phyloP scores from a whole-genome alignment of 805 yeast species.

The Candida palmyrensis region DNA sequence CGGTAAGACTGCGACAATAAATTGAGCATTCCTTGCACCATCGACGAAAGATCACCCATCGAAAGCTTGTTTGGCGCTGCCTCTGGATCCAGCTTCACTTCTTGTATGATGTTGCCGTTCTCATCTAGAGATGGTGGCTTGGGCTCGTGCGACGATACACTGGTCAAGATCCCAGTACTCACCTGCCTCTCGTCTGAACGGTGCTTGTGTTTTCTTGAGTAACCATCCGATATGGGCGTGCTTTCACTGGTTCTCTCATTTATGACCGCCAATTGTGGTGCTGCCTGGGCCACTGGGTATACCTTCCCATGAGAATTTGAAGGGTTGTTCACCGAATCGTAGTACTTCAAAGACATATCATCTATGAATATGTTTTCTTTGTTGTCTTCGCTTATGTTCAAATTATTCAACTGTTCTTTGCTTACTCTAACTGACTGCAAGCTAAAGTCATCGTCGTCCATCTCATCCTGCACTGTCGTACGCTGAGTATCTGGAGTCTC shows the following conservation, averaged over 20 bases:
- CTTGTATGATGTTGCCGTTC: conserved; percentile 20
- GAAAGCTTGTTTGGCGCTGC: conserved; percentile 36
- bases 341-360: conserved; percentile 20
- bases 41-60: conserved; percentile 27
- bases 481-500: conserved; percentile 44
- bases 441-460: conserved; percentile 22
- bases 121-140: conserved; percentile 31
- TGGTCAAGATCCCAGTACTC: background rate
- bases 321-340: conserved; percentile 29
- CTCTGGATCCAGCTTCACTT: conserved; percentile 3
- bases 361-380: conserved; percentile 46
- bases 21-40: conserved; percentile 38
- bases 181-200: conserved; percentile 5
- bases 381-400: conserved; percentile 33
- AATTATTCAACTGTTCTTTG: conserved; percentile 26
- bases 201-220: conserved; percentile 3
- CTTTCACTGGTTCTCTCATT: conserved; percentile 28
- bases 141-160: conserved; percentile 18
- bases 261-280: conserved; percentile 19
- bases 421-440: conserved; percentile 23
- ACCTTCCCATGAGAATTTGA: conserved; percentile 12
- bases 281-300: conserved; percentile 15
- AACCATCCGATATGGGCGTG: conserved; percentile 14
- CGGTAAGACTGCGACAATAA: conserved; percentile 55
- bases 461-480: conserved; percentile 41